Evolutionary conservation across 148 eudicot species (phyloP), one percentile per base, ranked within the genome.

Genomic region (Salicornia ramosissima): DNA sequence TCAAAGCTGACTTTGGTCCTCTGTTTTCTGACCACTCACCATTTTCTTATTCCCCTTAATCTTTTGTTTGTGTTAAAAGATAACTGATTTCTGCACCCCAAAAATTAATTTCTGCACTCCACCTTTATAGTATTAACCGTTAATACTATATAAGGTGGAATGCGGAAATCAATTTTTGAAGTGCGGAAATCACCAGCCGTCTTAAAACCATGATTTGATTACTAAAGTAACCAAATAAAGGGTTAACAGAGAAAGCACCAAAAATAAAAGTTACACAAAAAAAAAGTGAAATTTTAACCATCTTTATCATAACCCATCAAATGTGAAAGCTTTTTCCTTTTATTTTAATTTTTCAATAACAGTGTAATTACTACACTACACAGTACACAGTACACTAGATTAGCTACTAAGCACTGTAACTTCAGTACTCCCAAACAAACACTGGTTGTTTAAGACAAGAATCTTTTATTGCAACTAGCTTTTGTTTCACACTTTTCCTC

Each of bases 401-500:
- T 4, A 28, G 0, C 46, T n/a, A 59, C 34, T 65, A 53, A 21
- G 2, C 52, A 8, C 26, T 65, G 22, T 24, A 10, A 11, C 1
- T 3, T 12, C 5, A 66, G 19, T 18, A 45, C 31, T 40, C 26
- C 39, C 31, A 31, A 49, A 18, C 8, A 43, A 43, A 42, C 18
- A 36, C 59, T 40, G 8, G 30, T 63, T 22, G 49, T 63, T 42
- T 39, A 42, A 58, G 66, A 68, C 50, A 70, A 66, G 75, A 75
- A 53, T 75, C 79, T 80, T 42, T 63, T 63, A 6, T 55, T 50
- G 5, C 13, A n/a, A 0, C 40, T 50, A 47, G 24, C 67, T 56
- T 65, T 36, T 70, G 47, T 49, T 71, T 70, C 69, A 65, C 78
- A 79, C 81, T 70, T 79, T 65, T 8, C 63, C 60, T 46, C 77